Percentiles rank a stretch among this genome's conserved stretches.
Conservation (phyloP, 1,284 basidiomycete species). For the Apiotrichum siamense region DNA sequence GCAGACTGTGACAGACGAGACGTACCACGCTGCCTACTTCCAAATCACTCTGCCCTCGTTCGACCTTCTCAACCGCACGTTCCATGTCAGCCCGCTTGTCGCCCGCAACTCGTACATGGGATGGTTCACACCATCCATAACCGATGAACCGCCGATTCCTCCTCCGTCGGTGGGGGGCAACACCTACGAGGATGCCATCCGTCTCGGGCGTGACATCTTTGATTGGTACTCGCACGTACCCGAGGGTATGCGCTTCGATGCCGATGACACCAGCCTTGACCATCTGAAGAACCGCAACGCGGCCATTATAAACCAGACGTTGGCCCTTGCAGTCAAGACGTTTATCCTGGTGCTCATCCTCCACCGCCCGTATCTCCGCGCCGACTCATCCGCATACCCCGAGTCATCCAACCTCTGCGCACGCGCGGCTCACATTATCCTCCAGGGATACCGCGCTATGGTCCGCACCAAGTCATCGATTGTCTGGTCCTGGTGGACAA, state of each 20-base stretch:
- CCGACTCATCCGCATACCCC: constrained; percentile 44
- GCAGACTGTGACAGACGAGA: constrained; percentile 37
- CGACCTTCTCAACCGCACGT: constrained; percentile 43
- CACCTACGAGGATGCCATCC: constrained; percentile 44
- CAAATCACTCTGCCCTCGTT: constrained; percentile 45
- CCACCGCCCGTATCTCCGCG: constrained; percentile 45
- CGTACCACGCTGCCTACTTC: constrained; percentile 45
- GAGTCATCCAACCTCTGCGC: constrained; percentile 41
- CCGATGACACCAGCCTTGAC: constrained; percentile 31
- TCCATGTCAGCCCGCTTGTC: constrained; percentile 34
- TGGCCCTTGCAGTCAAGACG: constrained; percentile 43
- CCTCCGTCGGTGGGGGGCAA: constrained; percentile 15
- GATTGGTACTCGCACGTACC: constrained; percentile 43
- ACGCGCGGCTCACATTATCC: constrained; percentile 38
- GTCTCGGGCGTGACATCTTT: constrained; percentile 42
- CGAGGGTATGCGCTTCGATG: constrained; percentile 37
- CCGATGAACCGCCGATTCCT: constrained; percentile 8
- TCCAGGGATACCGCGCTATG: constrained; percentile 38
- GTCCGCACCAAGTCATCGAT: constrained; percentile 33
- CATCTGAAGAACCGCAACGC: constrained; percentile 17
- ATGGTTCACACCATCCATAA: constrained; percentile 36
- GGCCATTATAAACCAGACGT: constrained; percentile 37
- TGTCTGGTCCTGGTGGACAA: constrained; percentile 47
- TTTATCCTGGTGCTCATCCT: constrained; percentile 45
- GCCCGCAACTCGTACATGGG: constrained; percentile 34